Conservation (phyloP, 2,329 filamentous ascomycete genomes). For the Paracoccidioides lutzii region DNA sequence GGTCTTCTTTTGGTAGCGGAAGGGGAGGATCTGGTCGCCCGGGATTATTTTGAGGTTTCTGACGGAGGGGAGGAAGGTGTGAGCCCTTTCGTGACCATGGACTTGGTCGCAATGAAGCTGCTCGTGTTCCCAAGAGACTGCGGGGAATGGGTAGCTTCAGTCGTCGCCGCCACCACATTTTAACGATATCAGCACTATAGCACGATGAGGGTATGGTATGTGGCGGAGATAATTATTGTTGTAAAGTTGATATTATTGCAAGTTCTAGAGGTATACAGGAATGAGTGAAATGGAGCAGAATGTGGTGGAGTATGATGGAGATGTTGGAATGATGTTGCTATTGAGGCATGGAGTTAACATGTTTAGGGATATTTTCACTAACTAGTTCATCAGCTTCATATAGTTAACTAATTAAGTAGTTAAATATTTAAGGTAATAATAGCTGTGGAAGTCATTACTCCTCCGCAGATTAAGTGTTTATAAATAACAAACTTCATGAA, state of each 20-base stretch:
- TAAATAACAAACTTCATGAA: no score
- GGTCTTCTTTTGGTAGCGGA: neutral
- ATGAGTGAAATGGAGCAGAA: no score
- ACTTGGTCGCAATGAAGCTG: constrained; percentile 1
- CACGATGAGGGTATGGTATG: neutral
- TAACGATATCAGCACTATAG: neutral
- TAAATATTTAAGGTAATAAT: no score
- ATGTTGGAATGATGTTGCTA: no score
- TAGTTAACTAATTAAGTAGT: no score
- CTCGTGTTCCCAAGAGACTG: neutral
- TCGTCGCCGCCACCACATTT: neutral
- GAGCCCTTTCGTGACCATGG: constrained; percentile 3
- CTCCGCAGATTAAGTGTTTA: no score
- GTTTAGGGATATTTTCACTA: no score
- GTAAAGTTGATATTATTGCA: neutral
- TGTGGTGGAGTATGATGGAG: no score
- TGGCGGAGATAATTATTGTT: neutral
- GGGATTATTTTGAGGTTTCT: neutral
- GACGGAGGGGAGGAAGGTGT: neutral
- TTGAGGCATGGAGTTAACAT: no score
- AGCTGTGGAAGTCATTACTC: no score
- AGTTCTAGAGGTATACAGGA: no score
- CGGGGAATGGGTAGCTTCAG: neutral
- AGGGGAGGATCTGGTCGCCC: neutral
- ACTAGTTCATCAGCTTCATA: no score